Percentiles rank a stretch among this genome's conserved stretches.
Conservation (phyloP, 1,284 basidiomycete genomes). For the Coniophora puteana region DNA sequence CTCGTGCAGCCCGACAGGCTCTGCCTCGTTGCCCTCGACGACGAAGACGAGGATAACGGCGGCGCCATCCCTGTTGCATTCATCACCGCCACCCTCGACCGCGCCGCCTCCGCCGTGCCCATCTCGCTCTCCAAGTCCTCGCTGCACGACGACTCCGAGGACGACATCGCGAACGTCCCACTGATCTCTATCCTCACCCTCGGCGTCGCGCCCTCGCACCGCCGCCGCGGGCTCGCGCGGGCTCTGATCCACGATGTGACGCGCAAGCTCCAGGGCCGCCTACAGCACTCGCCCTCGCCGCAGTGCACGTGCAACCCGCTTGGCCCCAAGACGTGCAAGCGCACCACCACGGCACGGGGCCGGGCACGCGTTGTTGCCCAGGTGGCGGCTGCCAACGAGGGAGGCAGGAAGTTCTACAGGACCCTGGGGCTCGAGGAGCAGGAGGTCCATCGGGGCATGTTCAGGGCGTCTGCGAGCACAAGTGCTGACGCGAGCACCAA, state of each 20-base stretch:
- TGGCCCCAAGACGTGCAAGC: no score
- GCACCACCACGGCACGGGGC: no score
- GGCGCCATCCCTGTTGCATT: conserved; percentile 44
- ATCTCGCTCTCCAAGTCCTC: neutral
- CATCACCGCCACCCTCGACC: conserved; percentile 41
- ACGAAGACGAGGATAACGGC: conserved; percentile 19
- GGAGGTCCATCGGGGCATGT: no score
- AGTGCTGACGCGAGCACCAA: no score
- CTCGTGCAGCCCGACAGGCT: conserved; percentile 43
- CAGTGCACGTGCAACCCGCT: no score
- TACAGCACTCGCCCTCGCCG: no score
- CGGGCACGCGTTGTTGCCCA: no score
- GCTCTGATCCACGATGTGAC: conserved; percentile 39
- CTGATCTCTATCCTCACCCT: conserved; percentile 44
- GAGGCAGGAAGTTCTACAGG: no score
- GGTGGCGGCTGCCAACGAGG: no score
- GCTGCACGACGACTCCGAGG: conserved; percentile 5
- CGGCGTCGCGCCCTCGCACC: conserved; percentile 48
- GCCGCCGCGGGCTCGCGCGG: conserved; percentile 45
- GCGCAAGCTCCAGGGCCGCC: no score
- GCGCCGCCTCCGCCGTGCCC: conserved; percentile 17
- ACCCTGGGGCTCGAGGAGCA: no score
- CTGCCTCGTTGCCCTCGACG: conserved; percentile 44
- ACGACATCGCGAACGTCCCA: conserved; percentile 5
- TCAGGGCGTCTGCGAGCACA: no score